These are phyloP conservation scores for Lactarius pseudohatsudake DNA, from an alignment of 768 basidiomycete genomes.

Conservation along the genomic window DNA sequence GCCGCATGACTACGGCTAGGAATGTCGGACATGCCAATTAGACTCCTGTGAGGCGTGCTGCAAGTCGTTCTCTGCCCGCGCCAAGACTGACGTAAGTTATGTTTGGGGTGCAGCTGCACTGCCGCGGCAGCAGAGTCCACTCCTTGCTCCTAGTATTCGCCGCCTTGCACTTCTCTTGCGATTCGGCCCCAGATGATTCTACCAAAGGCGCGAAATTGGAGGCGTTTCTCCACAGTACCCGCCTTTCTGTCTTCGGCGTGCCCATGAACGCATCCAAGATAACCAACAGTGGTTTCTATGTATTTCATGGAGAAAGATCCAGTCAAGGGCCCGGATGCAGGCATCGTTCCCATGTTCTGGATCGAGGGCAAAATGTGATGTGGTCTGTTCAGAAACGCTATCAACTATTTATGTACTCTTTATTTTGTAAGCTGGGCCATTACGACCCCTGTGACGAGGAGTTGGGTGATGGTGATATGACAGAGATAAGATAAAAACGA, in stretches of 20 bases:
- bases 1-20: conserved; percentile 1
- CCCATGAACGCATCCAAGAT: conserved; percentile 17
- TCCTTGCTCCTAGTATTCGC: conserved; percentile 28
- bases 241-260: conserved; percentile 9
- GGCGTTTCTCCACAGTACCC: conserved; percentile 23
- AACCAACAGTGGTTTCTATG: conserved; percentile 31
- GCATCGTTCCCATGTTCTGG: conserved; percentile 18
- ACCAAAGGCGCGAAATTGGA: conserved; percentile 32
- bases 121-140: background rate
- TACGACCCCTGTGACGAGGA: conserved; percentile 2
- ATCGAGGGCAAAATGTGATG: no score
- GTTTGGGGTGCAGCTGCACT: background rate
- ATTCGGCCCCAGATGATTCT: conserved; percentile 31
- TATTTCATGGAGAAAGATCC: conserved; percentile 13
- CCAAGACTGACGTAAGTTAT: conserved; percentile 5
- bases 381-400: background rate
- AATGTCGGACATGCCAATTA: conserved; percentile 1
- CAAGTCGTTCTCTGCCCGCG: conserved; percentile 9
- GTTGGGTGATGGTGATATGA: no score
- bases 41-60: conserved; percentile 1
- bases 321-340: conserved; percentile 31
- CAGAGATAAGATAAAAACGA: no score
- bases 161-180: conserved; percentile 27
- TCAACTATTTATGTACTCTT: background rate
- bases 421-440: conserved; percentile 9